These are phyloP conservation scores for Ogataea hybrid DNA, from an alignment of 1,139 yeast species.

Conservation along the genomic window DNA sequence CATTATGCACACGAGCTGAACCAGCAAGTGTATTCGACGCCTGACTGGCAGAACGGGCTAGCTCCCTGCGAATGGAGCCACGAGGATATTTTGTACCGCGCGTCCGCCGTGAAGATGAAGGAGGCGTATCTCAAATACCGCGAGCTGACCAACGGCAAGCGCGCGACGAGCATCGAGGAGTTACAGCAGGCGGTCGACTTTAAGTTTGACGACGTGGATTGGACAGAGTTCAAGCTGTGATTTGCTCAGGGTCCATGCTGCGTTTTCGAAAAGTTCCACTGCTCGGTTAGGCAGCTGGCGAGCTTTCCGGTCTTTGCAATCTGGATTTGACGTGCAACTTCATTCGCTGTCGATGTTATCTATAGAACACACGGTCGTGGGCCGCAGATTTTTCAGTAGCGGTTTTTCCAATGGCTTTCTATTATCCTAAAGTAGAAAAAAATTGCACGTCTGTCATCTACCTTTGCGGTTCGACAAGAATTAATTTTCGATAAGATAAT, in stretches of 20 bases:
- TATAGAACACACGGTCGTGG: background rate
- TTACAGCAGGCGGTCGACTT: slow-evolving; percentile 29
- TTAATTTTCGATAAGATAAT: slow-evolving; percentile 3
- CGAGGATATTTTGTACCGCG: slow-evolving; percentile 36
- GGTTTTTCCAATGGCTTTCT: background rate
- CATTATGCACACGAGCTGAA: slow-evolving; percentile 41
- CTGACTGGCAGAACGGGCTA: slow-evolving; percentile 33
- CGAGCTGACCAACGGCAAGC: slow-evolving; percentile 32
- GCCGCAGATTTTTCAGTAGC: background rate
- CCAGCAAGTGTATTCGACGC: slow-evolving; percentile 33
- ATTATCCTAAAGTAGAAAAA: background rate
- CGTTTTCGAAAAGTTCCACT: background rate
- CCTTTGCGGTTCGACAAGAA: background rate
- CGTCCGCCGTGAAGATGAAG: slow-evolving; percentile 37
- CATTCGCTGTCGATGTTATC: background rate
- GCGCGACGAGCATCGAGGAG: slow-evolving; percentile 36
- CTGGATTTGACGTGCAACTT: background rate
- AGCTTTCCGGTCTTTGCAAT: background rate
- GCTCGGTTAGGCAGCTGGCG: background rate
- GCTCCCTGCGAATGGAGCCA: slow-evolving; percentile 41
- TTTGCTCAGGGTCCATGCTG: background rate
- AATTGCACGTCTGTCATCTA: background rate
- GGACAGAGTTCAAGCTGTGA: slow-evolving; percentile 4
- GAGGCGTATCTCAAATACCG: slow-evolving; percentile 38
- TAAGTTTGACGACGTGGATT: slow-evolving; percentile 13